These are phyloP conservation scores for Dothiorella sarmentorum DNA, from an alignment of 2,329 filamentous ascomycete species.

Conservation along the genomic window DNA sequence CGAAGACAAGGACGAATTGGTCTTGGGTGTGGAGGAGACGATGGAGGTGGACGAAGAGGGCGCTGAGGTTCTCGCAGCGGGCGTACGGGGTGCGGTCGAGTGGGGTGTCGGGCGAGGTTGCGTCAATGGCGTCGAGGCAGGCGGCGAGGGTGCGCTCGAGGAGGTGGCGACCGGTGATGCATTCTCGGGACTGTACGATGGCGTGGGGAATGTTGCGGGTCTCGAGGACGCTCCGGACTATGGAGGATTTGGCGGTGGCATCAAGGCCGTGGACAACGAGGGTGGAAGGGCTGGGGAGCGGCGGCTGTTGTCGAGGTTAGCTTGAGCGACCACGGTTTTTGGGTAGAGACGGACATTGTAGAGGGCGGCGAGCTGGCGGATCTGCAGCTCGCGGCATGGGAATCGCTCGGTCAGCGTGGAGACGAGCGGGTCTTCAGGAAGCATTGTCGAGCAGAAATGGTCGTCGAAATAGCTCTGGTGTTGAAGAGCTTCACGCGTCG, in stretches of 20 bases:
- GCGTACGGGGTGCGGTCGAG: constrained; percentile 47
- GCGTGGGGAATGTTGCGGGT: constrained; percentile 52
- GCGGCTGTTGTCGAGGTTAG: constrained; percentile 47
- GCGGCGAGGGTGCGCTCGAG: constrained; percentile 67
- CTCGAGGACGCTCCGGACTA: constrained; percentile 62
- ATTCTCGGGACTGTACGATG: constrained; percentile 68
- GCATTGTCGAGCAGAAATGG: constrained; percentile 28
- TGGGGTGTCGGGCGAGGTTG: constrained; percentile 44
- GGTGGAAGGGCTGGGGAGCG: constrained; percentile 66
- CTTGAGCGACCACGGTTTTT: background rate
- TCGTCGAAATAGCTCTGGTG: background rate
- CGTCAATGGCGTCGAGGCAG: constrained; percentile 40
- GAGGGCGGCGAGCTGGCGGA: constrained; percentile 45
- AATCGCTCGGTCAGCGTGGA: constrained; percentile 36
- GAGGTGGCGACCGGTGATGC: constrained; percentile 73
- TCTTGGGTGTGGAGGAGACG: constrained; percentile 55
- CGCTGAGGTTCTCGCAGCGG: constrained; percentile 76
- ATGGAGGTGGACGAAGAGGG: constrained; percentile 69
- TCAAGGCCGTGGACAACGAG: constrained; percentile 80
- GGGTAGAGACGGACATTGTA: constrained; percentile 37
- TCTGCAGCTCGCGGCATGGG: constrained; percentile 46
- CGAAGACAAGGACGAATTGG: constrained; percentile 75
- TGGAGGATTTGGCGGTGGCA: constrained; percentile 78
- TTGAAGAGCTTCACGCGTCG: constrained; percentile 7
- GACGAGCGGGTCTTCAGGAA: constrained; percentile 35